Percentiles rank a stretch among this genome's conserved stretches.
phyloP scores from a whole-genome alignment of 2,329 filamentous ascomycete genomes.

The Fusarium graminum region DNA sequence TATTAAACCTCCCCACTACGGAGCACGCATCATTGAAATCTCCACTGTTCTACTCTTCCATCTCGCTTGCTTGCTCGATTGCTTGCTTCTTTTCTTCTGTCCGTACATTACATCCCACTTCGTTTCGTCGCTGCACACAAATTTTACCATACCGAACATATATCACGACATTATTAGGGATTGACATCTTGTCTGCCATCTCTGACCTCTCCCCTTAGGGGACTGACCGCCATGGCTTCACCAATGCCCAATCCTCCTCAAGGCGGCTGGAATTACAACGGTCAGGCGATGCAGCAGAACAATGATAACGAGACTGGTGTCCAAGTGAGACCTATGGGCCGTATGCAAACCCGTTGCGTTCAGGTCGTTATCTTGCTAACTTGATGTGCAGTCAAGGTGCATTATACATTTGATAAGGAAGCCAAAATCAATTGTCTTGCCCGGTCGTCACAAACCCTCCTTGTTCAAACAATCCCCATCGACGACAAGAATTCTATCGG shows the following conservation, averaged over 20 bases:
- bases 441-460: constrained; percentile 81
- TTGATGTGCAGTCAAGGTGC: constrained; percentile 81
- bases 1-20: constrained; percentile 33
- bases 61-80: constrained; percentile 18
- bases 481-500: constrained; percentile 87
- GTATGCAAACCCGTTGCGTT: constrained; percentile 60
- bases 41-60: constrained; percentile 21
- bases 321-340: constrained; percentile 74
- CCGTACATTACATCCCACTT: background rate
- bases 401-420: constrained; percentile 94
- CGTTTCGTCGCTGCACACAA: constrained; percentile 2
- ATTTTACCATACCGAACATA: constrained; percentile 7
- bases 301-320: constrained; percentile 63
- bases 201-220: constrained; percentile 44
- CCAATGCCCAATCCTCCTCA: constrained; percentile 53
- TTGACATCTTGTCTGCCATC: constrained; percentile 24
- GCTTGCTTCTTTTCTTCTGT: constrained; percentile 25
- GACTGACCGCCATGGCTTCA: constrained; percentile 56
- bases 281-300: constrained; percentile 49
- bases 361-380: constrained; percentile 38
- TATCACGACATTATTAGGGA: constrained; percentile 10
- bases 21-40: constrained; percentile 27
- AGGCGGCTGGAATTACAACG: constrained; percentile 52
- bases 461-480: constrained; percentile 83
- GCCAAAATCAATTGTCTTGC: constrained; percentile 91